These are phyloP conservation scores for Theileria sp. DNA, from an alignment of 169 alveolate species.

Conservation along the genomic window DNA sequence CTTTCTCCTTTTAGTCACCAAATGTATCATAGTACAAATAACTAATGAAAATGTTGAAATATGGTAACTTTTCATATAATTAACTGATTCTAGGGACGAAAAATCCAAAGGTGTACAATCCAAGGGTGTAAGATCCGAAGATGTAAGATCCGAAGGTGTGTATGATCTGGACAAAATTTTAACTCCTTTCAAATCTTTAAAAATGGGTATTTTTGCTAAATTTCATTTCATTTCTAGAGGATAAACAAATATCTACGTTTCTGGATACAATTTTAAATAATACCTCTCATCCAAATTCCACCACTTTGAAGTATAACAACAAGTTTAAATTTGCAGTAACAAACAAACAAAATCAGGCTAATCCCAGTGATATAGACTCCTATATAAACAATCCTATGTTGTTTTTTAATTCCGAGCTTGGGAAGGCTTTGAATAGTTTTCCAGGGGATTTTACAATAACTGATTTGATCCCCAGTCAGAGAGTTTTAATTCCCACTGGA, in stretches of 20 bases:
- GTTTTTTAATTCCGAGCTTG: slow-evolving; percentile 7
- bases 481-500: slow-evolving; percentile 8
- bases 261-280: background rate
- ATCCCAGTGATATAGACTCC: background rate
- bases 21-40: slow-evolving; percentile 15
- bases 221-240: background rate
- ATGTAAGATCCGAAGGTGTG: background rate
- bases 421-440: background rate
- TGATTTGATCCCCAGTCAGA: background rate
- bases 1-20: background rate
- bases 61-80: background rate
- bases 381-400: slow-evolving; percentile 3
- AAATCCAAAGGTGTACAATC: too few species aligned
- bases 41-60: background rate
- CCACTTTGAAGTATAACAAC: background rate
- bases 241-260: background rate
- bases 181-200: background rate
- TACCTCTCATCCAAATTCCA: background rate
- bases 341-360: background rate
- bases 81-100: background rate
- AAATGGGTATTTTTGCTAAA: background rate
- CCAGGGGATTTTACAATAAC: background rate
- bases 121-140: too few species aligned
- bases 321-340: background rate
- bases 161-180: background rate